phyloP scores from a whole-genome alignment of 345 rosid genomes.

The Eucalyptus decipiens region DNA sequence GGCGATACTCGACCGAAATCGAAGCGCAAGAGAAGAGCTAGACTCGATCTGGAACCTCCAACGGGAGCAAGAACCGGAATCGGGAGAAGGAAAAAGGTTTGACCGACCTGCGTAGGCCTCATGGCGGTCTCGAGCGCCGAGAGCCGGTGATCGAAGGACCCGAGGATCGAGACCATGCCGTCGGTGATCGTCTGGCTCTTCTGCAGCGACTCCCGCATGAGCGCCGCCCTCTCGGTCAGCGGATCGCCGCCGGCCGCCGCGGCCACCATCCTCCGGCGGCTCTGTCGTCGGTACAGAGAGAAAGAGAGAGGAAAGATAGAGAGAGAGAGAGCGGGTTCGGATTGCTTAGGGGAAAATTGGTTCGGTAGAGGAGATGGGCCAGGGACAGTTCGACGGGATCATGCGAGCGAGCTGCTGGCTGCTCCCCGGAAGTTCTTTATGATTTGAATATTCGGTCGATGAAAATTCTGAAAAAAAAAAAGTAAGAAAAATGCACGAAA shows the following conservation, averaged over 20 bases:
- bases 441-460: not conserved
- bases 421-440: not conserved
- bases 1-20: not conserved
- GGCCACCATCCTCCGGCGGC: conserved; percentile 13
- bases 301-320: not conserved
- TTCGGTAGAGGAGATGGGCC: not conserved
- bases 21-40: not conserved
- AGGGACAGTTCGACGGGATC: not conserved
- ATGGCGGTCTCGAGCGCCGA: conserved; percentile 97
- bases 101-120: conserved; percentile 94
- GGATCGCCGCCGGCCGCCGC: conserved; percentile 42
- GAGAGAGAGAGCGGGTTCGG: not conserved
- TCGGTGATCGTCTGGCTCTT: conserved; percentile 91
- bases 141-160: conserved; percentile 97
- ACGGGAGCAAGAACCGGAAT: not conserved
- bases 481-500: not conserved
- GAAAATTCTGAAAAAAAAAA: not conserved
- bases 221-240: conserved; percentile 58
- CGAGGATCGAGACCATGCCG: conserved; percentile 78
- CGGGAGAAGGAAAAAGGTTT: not conserved
- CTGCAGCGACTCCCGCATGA: conserved; percentile 74
- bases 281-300: not conserved
- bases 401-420: not conserved
- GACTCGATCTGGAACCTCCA: not conserved
- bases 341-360: not conserved